Conservation (phyloP, 257 asterid species). For the Solanum rostratum region DNA sequence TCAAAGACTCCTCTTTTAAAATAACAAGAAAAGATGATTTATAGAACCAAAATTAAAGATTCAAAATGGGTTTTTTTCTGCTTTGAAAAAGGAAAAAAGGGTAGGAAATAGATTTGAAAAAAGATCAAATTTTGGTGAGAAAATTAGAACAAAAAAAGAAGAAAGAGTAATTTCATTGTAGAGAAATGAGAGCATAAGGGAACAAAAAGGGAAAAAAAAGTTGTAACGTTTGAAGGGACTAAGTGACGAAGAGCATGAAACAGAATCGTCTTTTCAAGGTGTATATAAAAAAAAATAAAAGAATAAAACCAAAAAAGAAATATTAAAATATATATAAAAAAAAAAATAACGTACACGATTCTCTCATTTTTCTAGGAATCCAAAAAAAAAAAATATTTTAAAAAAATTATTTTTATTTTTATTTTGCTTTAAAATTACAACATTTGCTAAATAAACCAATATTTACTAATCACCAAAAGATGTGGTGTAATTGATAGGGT, state of each 20-base stretch:
- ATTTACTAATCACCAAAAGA: no score
- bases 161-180: neutral
- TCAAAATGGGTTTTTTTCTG: neutral
- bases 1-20: neutral
- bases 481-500: no score
- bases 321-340: neutral
- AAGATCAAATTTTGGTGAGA: neutral
- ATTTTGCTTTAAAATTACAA: neutral
- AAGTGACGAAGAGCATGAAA: neutral
- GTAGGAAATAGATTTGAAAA: neutral
- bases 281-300: neutral
- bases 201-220: neutral
- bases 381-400: no score
- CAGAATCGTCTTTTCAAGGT: neutral
- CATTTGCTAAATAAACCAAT: no score
- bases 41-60: neutral
- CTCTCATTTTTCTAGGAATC: conserved; percentile 1
- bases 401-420: no score
- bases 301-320: neutral
- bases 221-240: neutral
- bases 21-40: neutral
- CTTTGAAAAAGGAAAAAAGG: neutral
- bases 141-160: neutral
- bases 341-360: conserved; percentile 5
- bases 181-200: neutral